Evolutionary conservation across 2,329 filamentous ascomycete species (phyloP), one percentile per base, ranked within the genome.

Genomic region (Talaromyces verruculosus): DNA sequence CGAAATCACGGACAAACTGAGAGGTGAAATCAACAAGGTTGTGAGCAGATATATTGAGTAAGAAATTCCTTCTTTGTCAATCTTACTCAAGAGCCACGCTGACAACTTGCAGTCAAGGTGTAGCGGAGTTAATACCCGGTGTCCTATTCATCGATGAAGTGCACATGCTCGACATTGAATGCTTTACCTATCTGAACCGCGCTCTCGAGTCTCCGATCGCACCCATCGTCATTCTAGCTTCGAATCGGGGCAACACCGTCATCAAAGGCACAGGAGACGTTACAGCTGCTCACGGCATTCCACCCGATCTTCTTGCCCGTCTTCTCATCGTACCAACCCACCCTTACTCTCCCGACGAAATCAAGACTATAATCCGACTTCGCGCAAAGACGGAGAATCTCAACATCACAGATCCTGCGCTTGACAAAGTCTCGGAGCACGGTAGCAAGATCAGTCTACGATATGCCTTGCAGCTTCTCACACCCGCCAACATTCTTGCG

Each of bases 121-220:
- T 98, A 37, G 95, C 95, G 6, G 95, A 99, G 82, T 87, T 99
- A 66, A 93, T 99, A n/a, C 95, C 95, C 1, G 95, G 95, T 72
- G 95, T 99, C 67, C 84, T 99, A 59, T 99, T 99, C 82, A 99
- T 99, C 72, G 95, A 99, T 75, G 95, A 99, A 87, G 93, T 96
- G 67, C 94, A 99, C 83, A 99, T 99, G 95, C 92, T 99, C 73
- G 95, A 99, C 79, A 91, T 99, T 72, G 95, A 99, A 83, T 96
- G 93, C 84, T 99, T 98, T 82, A 98, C 95, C 71, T 99, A 97
- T 81, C 89, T 99, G 75, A 98, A 98, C 84, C 91, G 93, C 76
- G 95, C 95, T n/a, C 86, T 99, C 71, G 95, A 99, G 84, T 93
- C 92, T 65, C 87, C 89, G 71, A 96, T 99, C 75, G 94, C 94